phyloP scores from a whole-genome alignment of 2,329 filamentous ascomycete species.

The Phoma sp. region DNA sequence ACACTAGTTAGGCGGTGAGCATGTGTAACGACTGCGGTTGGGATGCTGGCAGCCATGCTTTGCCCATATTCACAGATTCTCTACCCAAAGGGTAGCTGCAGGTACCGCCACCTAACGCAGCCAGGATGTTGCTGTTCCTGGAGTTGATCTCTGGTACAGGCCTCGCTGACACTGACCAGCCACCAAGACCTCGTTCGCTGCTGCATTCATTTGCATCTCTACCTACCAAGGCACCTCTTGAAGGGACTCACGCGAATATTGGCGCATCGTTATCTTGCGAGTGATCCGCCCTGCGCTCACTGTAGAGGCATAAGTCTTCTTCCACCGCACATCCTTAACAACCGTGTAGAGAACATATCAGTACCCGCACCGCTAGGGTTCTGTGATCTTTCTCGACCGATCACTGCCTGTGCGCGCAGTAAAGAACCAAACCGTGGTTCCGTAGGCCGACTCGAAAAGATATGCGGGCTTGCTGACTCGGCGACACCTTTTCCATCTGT shows the following conservation, averaged over 20 bases:
- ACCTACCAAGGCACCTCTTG: background rate
- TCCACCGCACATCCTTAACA: too few relatives aligned
- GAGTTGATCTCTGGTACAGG: slow-evolving; percentile 1
- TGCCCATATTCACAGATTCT: background rate
- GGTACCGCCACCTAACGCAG: slow-evolving; percentile 11
- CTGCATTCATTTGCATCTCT: background rate
- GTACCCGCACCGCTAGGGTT: too few relatives aligned
- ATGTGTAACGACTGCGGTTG: slow-evolving; percentile 22
- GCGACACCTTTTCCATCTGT: background rate
- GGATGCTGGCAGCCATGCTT: background rate
- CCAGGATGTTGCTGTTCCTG: slow-evolving; percentile 3
- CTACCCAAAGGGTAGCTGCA: slow-evolving; percentile 1
- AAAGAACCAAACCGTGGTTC: background rate
- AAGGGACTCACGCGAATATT: background rate
- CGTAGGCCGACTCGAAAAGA: background rate
- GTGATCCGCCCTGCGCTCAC: background rate
- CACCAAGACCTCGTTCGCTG: background rate
- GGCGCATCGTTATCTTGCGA: background rate
- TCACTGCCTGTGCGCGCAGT: background rate
- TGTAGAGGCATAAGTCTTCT: background rate
- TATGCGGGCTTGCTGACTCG: background rate
- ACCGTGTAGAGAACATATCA: too few relatives aligned
- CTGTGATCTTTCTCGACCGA: too few relatives aligned
- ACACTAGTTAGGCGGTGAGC: slow-evolving; percentile 34
- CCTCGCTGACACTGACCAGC: slow-evolving; percentile 2